Evolutionary conservation across 331 rosid species (phyloP).

Genomic region (Malus hybrid): DNA sequence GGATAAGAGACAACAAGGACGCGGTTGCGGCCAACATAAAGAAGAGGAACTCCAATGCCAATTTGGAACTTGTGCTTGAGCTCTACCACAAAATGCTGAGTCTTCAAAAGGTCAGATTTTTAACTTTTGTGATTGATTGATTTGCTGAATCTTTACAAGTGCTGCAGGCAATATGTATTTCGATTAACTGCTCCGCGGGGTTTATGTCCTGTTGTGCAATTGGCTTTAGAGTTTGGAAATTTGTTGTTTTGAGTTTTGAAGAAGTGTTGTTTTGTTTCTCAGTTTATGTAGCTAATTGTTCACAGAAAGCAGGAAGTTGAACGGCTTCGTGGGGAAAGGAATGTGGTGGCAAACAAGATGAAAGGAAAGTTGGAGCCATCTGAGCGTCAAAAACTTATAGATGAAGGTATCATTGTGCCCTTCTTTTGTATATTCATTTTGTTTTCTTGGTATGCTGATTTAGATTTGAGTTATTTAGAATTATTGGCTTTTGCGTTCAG

Average conservation of each 20-base stretch:
- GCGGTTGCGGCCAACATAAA: conserved; percentile 57
- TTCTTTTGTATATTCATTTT: neutral
- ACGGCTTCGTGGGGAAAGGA: conserved; percentile 86
- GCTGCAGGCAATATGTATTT: neutral
- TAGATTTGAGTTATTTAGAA: neutral
- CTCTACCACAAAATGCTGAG: conserved; percentile 55
- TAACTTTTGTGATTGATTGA: neutral
- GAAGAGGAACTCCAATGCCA: conserved; percentile 66
- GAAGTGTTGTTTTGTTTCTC: conserved; percentile 17
- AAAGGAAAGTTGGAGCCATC: conserved; percentile 79
- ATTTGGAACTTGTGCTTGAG: conserved; percentile 73
- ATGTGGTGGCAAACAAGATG: conserved; percentile 87
- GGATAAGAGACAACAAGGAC: conserved; percentile 88
- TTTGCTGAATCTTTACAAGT: neutral
- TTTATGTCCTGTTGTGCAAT: neutral
- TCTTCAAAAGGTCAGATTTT: conserved; percentile 75
- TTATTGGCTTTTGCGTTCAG: conserved; percentile 20
- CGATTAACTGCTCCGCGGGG: neutral
- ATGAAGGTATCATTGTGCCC: conserved; percentile 55
- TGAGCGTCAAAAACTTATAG: conserved; percentile 69
- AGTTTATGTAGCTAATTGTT: conserved; percentile 57
- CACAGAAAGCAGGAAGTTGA: conserved; percentile 98
- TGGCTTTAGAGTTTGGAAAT: neutral
- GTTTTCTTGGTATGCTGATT: neutral
- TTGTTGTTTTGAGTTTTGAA: neutral